These are phyloP conservation scores for Ustilago bromivora DNA, from an alignment of 1,284 basidiomycete species.

Conservation along the genomic window DNA sequence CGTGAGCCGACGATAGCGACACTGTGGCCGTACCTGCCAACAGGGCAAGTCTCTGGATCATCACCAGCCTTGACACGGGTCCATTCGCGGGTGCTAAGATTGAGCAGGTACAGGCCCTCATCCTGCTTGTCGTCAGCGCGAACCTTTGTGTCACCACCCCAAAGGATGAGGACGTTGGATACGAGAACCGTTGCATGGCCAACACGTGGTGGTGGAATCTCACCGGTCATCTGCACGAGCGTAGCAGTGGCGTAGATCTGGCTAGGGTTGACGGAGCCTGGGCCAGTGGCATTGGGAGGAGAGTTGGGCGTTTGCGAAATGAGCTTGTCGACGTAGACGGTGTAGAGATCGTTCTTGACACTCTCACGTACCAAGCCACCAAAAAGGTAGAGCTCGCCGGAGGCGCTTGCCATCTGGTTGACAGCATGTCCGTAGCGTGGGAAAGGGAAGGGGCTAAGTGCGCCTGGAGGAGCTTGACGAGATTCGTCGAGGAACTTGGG, in stretches of 20 bases:
- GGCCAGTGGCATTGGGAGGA: conserved; percentile 70
- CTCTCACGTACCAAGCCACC: conserved; percentile 94
- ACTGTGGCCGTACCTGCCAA: conserved; percentile 94
- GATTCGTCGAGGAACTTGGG: conserved; percentile 67
- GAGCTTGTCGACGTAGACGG: conserved; percentile 61
- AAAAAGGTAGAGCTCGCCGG: conserved; percentile 94
- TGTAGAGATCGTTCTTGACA: conserved; percentile 92
- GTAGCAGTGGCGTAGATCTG: conserved; percentile 73
- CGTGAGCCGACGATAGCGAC: conserved; percentile 90
- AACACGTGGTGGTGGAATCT: conserved; percentile 88
- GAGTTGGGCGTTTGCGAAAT: conserved; percentile 79
- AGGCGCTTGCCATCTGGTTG: conserved; percentile 80
- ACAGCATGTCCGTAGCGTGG: conserved; percentile 97
- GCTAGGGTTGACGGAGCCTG: conserved; percentile 42
- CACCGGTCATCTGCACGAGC: conserved; percentile 79
- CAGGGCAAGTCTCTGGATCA: conserved; percentile 74
- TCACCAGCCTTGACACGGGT: conserved; percentile 76
- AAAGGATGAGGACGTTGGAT: conserved; percentile 94
- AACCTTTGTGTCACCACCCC: conserved; percentile 93
- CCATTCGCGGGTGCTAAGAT: conserved; percentile 90
- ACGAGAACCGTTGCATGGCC: conserved; percentile 96
- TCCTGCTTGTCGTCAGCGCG: conserved; percentile 85
- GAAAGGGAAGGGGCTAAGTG: conserved; percentile 77
- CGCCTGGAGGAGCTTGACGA: conserved; percentile 66
- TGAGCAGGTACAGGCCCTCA: conserved; percentile 93